A percentile compares a stretch with the other conserved stretches of the same genome.
Evolutionary conservation across 2,329 filamentous ascomycete genomes (phyloP).

Genomic region (Ceratocystis lukuohia): DNA sequence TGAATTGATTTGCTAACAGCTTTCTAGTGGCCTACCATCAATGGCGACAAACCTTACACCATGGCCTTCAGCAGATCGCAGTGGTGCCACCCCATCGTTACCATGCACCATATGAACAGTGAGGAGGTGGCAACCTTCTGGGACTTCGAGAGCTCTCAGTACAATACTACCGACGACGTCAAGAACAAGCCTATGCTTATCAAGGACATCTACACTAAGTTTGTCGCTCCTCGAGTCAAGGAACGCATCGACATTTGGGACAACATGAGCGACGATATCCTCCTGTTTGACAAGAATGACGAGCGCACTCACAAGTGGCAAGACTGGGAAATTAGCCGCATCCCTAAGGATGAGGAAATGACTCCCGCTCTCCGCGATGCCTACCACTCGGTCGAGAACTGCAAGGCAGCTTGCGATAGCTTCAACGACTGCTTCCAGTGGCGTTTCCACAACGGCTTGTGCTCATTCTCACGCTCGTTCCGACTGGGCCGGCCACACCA

Average conservation of each 20-base stretch:
- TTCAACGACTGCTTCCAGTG: slow-evolving; percentile 31
- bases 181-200: slow-evolving; percentile 28
- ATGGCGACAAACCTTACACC: slow-evolving; percentile 41
- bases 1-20: background rate
- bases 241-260: slow-evolving; percentile 37
- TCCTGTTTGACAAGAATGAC: slow-evolving; percentile 29
- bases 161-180: slow-evolving; percentile 20
- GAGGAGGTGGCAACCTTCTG: slow-evolving; percentile 39
- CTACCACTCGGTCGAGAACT: slow-evolving; percentile 32
- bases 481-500: slow-evolving; percentile 30
- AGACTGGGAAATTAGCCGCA: slow-evolving; percentile 20
- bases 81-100: slow-evolving; percentile 44
- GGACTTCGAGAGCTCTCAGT: slow-evolving; percentile 36
- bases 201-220: slow-evolving; percentile 36
- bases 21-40: slow-evolving; percentile 38
- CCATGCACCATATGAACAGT: slow-evolving; percentile 41
- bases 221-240: slow-evolving; percentile 31
- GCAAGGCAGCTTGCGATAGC: slow-evolving; percentile 33
- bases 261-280: slow-evolving; percentile 35
- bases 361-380: slow-evolving; percentile 30
- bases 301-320: slow-evolving; percentile 26
- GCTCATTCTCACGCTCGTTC: slow-evolving; percentile 28
- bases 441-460: slow-evolving; percentile 30
- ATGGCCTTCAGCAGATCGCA: slow-evolving; percentile 34
- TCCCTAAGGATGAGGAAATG: slow-evolving; percentile 27